phyloP scores from a whole-genome alignment of 305 asterid species.

The Striga hermonthica region DNA sequence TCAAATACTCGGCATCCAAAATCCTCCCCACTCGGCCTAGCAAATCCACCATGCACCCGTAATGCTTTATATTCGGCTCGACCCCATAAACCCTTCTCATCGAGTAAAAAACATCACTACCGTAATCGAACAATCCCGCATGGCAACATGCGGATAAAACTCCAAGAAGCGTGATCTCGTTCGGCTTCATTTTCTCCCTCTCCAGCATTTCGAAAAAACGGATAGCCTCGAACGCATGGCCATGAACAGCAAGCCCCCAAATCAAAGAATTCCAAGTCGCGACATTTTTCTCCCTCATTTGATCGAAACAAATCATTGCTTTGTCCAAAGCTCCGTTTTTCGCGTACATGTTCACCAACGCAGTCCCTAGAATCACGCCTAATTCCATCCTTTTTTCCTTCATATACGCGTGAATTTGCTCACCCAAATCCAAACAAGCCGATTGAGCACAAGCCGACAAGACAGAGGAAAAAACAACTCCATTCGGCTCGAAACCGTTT shows the following conservation, averaged over 20 bases:
- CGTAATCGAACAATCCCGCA: slow-evolving; percentile 65
- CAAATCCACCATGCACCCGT: slow-evolving; percentile 78
- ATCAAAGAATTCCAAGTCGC: slow-evolving; percentile 90
- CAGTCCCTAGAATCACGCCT: slow-evolving; percentile 79
- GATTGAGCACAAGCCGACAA: slow-evolving; percentile 81
- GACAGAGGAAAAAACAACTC: slow-evolving; percentile 59
- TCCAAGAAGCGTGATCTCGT: slow-evolving; percentile 65
- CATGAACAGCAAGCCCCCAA: slow-evolving; percentile 74
- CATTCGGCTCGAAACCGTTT: slow-evolving; percentile 58
- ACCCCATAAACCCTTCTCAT: slow-evolving; percentile 49
- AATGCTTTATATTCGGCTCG: slow-evolving; percentile 73
- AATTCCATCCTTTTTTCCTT: slow-evolving; percentile 48
- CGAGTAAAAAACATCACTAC: slow-evolving; percentile 49
- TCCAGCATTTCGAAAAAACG: slow-evolving; percentile 40
- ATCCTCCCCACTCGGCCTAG: slow-evolving; percentile 75
- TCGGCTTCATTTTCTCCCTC: slow-evolving; percentile 46
- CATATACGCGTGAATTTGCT: slow-evolving; percentile 53
- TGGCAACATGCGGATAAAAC: slow-evolving; percentile 83
- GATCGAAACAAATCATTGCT: slow-evolving; percentile 52
- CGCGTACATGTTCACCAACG: slow-evolving; percentile 81
- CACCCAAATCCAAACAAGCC: slow-evolving; percentile 65
- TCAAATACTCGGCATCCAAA: slow-evolving; percentile 64
- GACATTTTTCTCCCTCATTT: slow-evolving; percentile 48
- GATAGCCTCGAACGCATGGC: slow-evolving; percentile 68
- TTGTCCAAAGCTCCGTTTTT: slow-evolving; percentile 61